A percentile compares a stretch with the other conserved stretches of the same genome.
Evolutionary conservation across 495 filamentous ascomycete genomes (phyloP).

Genomic region (Penicillium tannophilum): DNA sequence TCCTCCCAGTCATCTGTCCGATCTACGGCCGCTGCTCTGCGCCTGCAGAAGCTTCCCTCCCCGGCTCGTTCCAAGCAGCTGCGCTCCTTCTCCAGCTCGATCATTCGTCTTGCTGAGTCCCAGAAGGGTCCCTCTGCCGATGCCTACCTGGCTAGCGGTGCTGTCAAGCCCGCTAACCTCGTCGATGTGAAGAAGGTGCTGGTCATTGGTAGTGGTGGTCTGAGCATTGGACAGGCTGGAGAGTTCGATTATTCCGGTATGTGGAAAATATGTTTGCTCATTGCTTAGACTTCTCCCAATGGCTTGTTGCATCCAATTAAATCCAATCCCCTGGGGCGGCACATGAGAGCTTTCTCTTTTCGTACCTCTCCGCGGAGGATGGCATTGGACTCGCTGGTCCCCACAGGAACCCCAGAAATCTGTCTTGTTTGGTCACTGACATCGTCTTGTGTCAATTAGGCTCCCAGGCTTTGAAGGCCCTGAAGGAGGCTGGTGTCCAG

Average conservation of each 20-base stretch:
- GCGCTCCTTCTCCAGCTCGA: slow-evolving; percentile 47
- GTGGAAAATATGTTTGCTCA: not conserved
- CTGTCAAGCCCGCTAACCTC: slow-evolving; percentile 68
- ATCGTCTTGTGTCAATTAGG: slow-evolving; percentile 51
- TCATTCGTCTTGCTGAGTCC: slow-evolving; percentile 42
- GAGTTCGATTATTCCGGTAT: slow-evolving; percentile 98
- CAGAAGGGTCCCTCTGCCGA: slow-evolving; percentile 80
- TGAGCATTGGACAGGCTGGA: slow-evolving; percentile 95
- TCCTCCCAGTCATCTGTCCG: slow-evolving; percentile 41
- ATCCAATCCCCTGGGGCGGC: slow-evolving; percentile 11
- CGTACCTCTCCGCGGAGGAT: not conserved
- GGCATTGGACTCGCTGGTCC: not conserved
- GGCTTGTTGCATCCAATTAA: not conserved
- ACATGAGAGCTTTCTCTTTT: slow-evolving; percentile 11
- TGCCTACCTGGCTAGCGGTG: slow-evolving; percentile 85
- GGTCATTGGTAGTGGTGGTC: slow-evolving; percentile 87
- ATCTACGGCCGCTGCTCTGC: slow-evolving; percentile 38
- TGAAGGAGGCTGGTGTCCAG: slow-evolving; percentile 93
- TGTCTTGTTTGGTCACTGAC: slow-evolving; percentile 12
- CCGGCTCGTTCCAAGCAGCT: slow-evolving; percentile 47
- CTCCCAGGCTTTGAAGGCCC: slow-evolving; percentile 92
- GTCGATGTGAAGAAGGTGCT: slow-evolving; percentile 96
- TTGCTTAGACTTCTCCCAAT: not conserved
- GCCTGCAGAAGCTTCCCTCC: slow-evolving; percentile 43
- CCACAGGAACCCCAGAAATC: not conserved